Percentiles rank a stretch among this genome's conserved stretches.
Conservation (phyloP, 2,329 filamentous ascomycete genomes). For the Verticillium nonalfalfae region DNA sequence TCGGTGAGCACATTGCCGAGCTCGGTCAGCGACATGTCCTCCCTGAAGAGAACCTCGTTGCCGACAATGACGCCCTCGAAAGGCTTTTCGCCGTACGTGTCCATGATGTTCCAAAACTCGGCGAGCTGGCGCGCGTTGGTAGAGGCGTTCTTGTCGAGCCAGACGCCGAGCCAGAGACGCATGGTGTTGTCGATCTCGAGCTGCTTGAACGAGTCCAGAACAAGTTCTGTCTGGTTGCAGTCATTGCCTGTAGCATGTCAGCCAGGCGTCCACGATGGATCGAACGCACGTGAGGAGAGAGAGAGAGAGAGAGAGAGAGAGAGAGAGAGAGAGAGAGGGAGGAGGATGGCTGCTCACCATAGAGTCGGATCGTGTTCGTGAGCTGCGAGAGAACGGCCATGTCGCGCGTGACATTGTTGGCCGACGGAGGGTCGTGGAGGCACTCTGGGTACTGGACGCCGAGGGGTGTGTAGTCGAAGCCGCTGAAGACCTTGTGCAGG, state of each 20-base stretch:
- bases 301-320: not conserved
- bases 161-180: slow-evolving; percentile 93
- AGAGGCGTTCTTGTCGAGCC: slow-evolving; percentile 77
- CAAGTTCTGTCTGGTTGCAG: slow-evolving; percentile 96
- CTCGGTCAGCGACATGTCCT: slow-evolving; percentile 62
- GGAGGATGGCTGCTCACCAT: slow-evolving; percentile 44
- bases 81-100: slow-evolving; percentile 57
- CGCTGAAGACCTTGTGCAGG: slow-evolving; percentile 89
- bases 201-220: slow-evolving; percentile 72
- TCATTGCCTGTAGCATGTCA: slow-evolving; percentile 49
- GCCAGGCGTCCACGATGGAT: not conserved
- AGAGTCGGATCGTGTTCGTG: slow-evolving; percentile 80
- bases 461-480: slow-evolving; percentile 90
- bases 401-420: slow-evolving; percentile 92
- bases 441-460: slow-evolving; percentile 89
- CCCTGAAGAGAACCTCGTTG: slow-evolving; percentile 71
- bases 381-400: slow-evolving; percentile 85
- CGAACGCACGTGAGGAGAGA: not conserved
- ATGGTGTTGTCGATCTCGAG: slow-evolving; percentile 65
- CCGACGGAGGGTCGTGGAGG: slow-evolving; percentile 67
- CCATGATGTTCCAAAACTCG: slow-evolving; percentile 80
- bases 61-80: slow-evolving; percentile 81
- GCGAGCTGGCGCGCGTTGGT: slow-evolving; percentile 77
- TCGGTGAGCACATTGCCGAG: slow-evolving; percentile 59
- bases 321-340: not conserved